These are phyloP conservation scores for Syzygium aqueum DNA, from an alignment of 345 rosid genomes.

Conservation along the genomic window DNA sequence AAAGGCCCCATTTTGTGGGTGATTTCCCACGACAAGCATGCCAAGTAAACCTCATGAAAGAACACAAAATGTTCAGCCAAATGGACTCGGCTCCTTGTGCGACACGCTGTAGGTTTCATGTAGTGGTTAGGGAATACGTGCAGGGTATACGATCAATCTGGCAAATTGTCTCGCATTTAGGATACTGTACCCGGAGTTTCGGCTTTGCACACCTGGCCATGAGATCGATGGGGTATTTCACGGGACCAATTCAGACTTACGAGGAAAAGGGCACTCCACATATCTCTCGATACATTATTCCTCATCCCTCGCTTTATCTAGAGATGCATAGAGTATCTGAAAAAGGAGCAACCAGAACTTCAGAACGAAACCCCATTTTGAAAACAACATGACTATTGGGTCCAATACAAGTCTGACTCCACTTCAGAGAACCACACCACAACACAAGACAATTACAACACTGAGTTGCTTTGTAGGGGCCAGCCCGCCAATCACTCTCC, in stretches of 20 bases:
- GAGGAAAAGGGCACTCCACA: not conserved
- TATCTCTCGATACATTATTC: not conserved
- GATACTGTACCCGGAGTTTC: not conserved
- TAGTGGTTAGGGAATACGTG: not conserved
- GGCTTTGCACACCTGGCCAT: not conserved
- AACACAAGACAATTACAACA: conserved; percentile 5
- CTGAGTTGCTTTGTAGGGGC: conserved; percentile 40
- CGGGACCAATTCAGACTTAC: not conserved
- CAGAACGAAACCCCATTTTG: not conserved
- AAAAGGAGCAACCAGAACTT: not conserved
- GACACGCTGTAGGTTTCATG: not conserved
- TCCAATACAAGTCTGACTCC: not conserved
- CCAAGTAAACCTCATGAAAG: not conserved
- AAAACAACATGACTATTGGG: not conserved
- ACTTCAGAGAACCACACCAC: not conserved
- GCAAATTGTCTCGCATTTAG: not conserved
- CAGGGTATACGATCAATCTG: not conserved
- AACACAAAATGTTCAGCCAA: not conserved
- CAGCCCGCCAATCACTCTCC: conserved; percentile 21
- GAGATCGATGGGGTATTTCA: not conserved
- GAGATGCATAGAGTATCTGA: not conserved
- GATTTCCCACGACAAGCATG: not conserved
- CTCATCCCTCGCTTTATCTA: not conserved
- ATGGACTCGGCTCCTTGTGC: not conserved
- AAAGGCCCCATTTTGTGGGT: not conserved